phyloP scores from a whole-genome alignment of 2,329 filamentous ascomycete species.

The Hypoxylon sp. region DNA sequence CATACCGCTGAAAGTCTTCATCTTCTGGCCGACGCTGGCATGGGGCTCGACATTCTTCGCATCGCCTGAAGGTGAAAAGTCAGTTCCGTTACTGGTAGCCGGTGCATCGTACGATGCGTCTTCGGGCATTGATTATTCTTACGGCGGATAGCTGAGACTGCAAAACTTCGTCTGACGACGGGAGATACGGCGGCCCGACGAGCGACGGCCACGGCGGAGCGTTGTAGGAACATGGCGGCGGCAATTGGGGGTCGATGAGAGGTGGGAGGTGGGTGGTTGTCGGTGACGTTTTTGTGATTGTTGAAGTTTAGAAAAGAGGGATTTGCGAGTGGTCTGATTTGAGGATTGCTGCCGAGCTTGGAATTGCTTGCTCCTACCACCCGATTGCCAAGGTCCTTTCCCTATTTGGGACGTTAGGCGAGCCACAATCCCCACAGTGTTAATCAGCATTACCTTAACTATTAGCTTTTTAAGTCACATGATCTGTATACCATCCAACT shows the following conservation, averaged over 20 bases:
- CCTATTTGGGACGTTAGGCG: conserved; percentile 36
- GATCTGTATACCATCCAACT: conserved; percentile 19
- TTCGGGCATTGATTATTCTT: conserved; percentile 55
- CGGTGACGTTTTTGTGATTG: conserved; percentile 39
- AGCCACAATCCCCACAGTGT: conserved; percentile 22
- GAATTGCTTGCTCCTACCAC: conserved; percentile 27
- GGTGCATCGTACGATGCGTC: conserved; percentile 53
- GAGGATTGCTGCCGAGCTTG: conserved; percentile 40
- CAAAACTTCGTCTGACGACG: conserved; percentile 70
- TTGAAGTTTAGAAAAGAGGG: conserved; percentile 42
- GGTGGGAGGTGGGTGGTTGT: conserved; percentile 11
- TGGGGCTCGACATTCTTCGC: conserved; percentile 64
- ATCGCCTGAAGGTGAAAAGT: conserved; percentile 56
- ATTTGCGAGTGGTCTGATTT: conserved; percentile 51
- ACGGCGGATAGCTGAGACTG: conserved; percentile 74
- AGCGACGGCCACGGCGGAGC: conserved; percentile 72
- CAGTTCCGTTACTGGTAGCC: conserved; percentile 52
- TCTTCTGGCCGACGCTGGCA: conserved; percentile 59
- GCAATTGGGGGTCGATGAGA: conserved; percentile 45
- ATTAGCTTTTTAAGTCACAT: conserved; percentile 22
- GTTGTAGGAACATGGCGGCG: conserved; percentile 73
- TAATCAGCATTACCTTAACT: conserved; percentile 12
- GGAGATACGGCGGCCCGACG: conserved; percentile 71
- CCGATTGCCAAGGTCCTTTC: conserved; percentile 46
- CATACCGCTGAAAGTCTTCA: conserved; percentile 64